Evolutionary conservation across 306 rosid genomes (phyloP).

Genomic region (Trifolium dubium): DNA sequence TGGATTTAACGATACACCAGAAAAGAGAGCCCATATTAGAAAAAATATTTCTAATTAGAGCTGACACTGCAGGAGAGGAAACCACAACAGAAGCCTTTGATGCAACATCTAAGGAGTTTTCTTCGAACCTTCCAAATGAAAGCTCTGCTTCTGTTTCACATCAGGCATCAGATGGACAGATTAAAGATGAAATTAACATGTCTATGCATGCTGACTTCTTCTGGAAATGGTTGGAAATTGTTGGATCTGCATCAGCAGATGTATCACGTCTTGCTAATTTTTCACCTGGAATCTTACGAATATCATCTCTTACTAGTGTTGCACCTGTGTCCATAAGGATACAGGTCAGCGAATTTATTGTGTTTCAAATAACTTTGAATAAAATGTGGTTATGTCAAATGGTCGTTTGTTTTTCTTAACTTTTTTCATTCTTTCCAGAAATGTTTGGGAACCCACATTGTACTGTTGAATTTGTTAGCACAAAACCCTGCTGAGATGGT

Average conservation of each 20-base stretch:
- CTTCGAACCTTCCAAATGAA: no score
- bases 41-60: conserved; percentile 41
- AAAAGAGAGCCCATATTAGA: conserved; percentile 35
- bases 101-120: not conserved
- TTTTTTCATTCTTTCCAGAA: conserved; percentile 8
- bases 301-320: not conserved
- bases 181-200: not conserved
- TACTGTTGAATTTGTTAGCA: conserved; percentile 1
- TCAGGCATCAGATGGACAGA: not conserved
- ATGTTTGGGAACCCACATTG: not conserved
- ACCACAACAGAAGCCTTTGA: conserved; percentile 21
- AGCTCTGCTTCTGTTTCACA: not conserved
- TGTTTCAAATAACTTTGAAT: not conserved
- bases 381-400: not conserved
- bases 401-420: not conserved
- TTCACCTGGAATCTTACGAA: not conserved
- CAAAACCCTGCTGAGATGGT: not conserved
- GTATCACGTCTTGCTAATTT: not conserved
- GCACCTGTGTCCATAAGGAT: not conserved
- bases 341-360: conserved; percentile 27
- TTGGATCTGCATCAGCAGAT: not conserved
- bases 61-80: conserved; percentile 13
- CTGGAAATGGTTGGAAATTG: conserved; percentile 40
- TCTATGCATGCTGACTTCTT: not conserved
- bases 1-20: conserved; percentile 43